Base-by-base conservation (phyloP, 495 filamentous ascomycete genomes). In the Aspergillus hancockii region DNA sequence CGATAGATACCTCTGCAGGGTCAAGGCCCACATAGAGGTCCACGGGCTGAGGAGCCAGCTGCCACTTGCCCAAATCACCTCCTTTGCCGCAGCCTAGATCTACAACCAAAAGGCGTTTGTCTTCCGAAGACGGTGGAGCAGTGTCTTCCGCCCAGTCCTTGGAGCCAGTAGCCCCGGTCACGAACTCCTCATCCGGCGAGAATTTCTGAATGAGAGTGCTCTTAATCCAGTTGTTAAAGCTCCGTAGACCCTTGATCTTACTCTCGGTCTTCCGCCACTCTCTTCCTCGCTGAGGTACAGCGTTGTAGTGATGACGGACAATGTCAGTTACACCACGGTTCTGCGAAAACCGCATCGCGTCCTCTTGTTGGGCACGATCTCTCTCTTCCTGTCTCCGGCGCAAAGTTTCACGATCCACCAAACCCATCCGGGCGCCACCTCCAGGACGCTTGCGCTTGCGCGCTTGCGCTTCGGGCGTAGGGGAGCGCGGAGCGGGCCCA, bases 211-310 rank as follows among this genome's bases (percentile, higher is more conserved):
- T 97, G 57, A 97, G 82, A 14, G 88, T 91, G 71, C 90, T 95
- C 80, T 98, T 98, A 71, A 98, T 83, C 94, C 94, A 98, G 70
- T 98, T 98, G 75, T 98, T 98, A 79, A 95, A 96, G 63, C 87
- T 90, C 19, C 94, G 86, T 52, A 98, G 77, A 0, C 94, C 94
- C 74, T 94, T 97, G 79, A 98, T 98, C 57, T 88, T 86, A 68
- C 88, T 92, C 65, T 93, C 90, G 2, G 91, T 97, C 70, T 90
- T 91, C 25, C 94, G 86, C 94, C 94, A 98, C 59, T 96, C 91
- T 18, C 92, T 86, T 13, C 94, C 94, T 9, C 96, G 85, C 62
- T 81, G 67, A 0, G 91, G 91, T 1, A 97, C 93, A n/a, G 90
- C 85, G 65, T 98, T 98, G 81, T 98, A 98, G 73, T 97, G 93